A percentile compares a stretch with the other conserved stretches of the same genome.
These are phyloP conservation scores for Hyaloscypha finlandica DNA, from an alignment of 495 filamentous ascomycete species.

Conservation along the genomic window DNA sequence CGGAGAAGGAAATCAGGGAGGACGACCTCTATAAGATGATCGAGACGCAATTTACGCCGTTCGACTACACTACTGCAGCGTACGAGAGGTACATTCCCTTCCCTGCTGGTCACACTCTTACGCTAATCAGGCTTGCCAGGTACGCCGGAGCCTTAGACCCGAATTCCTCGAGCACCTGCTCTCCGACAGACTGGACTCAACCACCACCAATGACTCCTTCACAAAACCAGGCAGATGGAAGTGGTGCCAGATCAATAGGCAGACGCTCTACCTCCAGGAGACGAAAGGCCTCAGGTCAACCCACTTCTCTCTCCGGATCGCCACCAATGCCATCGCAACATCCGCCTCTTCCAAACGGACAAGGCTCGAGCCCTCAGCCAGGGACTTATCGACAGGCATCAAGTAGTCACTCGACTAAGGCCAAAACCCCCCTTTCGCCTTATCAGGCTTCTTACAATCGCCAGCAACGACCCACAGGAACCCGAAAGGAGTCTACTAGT, in stretches of 20 bases:
- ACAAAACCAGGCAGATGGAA: constrained; percentile 26
- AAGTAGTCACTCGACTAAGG: constrained; percentile 35
- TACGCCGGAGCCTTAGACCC: constrained; percentile 35
- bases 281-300: constrained; percentile 23
- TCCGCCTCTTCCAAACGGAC: constrained; percentile 29
- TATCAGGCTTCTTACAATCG: constrained; percentile 45
- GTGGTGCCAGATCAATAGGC: constrained; percentile 29
- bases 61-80: constrained; percentile 83
- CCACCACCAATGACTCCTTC: constrained; percentile 29
- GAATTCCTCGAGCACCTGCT: constrained; percentile 7
- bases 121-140: constrained; percentile 31
- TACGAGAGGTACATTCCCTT: constrained; percentile 58
- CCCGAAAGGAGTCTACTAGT: constrained; percentile 70
- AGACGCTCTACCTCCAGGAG: constrained; percentile 33
- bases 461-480: constrained; percentile 42
- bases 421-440: constrained; percentile 43
- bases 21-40: constrained; percentile 94
- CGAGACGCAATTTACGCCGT: constrained; percentile 91
- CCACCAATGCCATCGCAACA: constrained; percentile 24
- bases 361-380: constrained; percentile 32
- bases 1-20: constrained; percentile 90
- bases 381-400: constrained; percentile 20
- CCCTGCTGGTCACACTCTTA: constrained; percentile 5
- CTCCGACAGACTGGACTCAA: constrained; percentile 23
- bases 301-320: constrained; percentile 24